A percentile compares a stretch with the other conserved stretches of the same genome.
phyloP scores from a whole-genome alignment of 2,329 filamentous ascomycete genomes.

The Cytospora paraplurivora region DNA sequence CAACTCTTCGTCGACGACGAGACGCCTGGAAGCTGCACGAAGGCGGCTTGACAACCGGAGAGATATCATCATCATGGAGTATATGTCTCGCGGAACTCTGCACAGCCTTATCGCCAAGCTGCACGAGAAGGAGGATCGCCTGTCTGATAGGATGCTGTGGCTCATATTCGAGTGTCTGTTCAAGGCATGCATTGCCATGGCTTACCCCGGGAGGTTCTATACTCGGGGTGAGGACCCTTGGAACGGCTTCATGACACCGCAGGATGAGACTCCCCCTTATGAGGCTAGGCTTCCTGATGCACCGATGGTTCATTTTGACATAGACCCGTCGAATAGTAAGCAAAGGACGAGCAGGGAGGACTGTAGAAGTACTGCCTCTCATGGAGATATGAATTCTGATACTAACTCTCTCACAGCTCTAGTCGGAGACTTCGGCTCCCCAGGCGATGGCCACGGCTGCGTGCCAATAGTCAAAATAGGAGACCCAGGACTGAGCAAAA shows the following conservation, averaged over 20 bases:
- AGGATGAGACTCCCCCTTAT: constrained; percentile 1
- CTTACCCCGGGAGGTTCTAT: neutral
- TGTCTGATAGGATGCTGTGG: constrained; percentile 13
- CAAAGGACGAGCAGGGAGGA: too few relatives aligned
- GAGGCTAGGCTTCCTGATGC: neutral
- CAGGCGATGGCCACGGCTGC: neutral
- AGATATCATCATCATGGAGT: constrained; percentile 4
- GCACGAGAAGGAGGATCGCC: neutral
- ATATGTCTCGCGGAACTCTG: constrained; percentile 6
- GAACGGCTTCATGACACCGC: neutral
- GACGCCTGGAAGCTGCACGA: neutral
- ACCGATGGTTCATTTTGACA: constrained; percentile 9
- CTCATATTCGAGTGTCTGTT: constrained; percentile 10
- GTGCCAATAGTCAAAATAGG: constrained; percentile 1
- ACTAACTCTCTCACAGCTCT: neutral
- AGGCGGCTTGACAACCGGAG: neutral
- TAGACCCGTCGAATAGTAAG: constrained; percentile 13
- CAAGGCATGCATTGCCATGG: constrained; percentile 8
- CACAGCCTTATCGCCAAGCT: neutral
- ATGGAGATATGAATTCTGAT: neutral
- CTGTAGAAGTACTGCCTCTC: neutral
- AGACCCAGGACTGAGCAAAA: neutral
- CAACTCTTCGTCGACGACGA: neutral
- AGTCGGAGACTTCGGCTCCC: neutral
- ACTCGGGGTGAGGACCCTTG: neutral